Conservation (phyloP, 352 stramenopile genomes). For the Pythium chondricola region DNA sequence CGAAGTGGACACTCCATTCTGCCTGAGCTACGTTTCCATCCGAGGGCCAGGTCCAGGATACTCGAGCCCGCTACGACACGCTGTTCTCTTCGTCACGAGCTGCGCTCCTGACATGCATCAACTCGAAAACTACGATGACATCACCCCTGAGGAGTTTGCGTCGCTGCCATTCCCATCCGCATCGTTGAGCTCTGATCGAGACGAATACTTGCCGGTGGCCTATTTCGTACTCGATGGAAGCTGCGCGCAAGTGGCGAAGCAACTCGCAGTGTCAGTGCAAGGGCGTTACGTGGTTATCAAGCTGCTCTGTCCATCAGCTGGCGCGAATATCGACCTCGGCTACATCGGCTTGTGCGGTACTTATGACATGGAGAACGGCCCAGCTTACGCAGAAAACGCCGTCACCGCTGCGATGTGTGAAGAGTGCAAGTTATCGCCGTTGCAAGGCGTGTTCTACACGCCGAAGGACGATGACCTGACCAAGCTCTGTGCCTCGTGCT, state of each 20-base stretch:
- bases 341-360: slow-evolving; percentile 76
- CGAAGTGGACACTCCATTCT: slow-evolving; percentile 75
- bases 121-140: slow-evolving; percentile 54
- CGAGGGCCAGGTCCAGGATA: slow-evolving; percentile 73
- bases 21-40: slow-evolving; percentile 60
- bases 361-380: slow-evolving; percentile 77
- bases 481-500: slow-evolving; percentile 68
- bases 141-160: slow-evolving; percentile 75
- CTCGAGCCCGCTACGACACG: slow-evolving; percentile 62
- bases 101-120: slow-evolving; percentile 38
- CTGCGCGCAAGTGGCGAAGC: slow-evolving; percentile 71
- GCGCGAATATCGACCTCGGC: slow-evolving; percentile 80
- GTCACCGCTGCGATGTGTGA: slow-evolving; percentile 19
- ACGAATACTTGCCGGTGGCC: slow-evolving; percentile 61
- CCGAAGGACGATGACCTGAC: slow-evolving; percentile 44
- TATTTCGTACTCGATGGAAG: slow-evolving; percentile 78
- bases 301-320: slow-evolving; percentile 50
- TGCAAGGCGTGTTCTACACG: slow-evolving; percentile 54
- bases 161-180: slow-evolving; percentile 56
- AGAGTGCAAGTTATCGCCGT: slow-evolving; percentile 42
- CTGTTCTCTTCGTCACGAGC: slow-evolving; percentile 67
- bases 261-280: slow-evolving; percentile 54
- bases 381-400: slow-evolving; percentile 59
- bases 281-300: slow-evolving; percentile 81
- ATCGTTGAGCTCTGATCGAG: slow-evolving; percentile 36